Percentiles rank a stretch among this genome's conserved stretches.
These are phyloP conservation scores for Cyphellophora europaea DNA, from an alignment of 2,329 filamentous ascomycete species.

Conservation along the genomic window DNA sequence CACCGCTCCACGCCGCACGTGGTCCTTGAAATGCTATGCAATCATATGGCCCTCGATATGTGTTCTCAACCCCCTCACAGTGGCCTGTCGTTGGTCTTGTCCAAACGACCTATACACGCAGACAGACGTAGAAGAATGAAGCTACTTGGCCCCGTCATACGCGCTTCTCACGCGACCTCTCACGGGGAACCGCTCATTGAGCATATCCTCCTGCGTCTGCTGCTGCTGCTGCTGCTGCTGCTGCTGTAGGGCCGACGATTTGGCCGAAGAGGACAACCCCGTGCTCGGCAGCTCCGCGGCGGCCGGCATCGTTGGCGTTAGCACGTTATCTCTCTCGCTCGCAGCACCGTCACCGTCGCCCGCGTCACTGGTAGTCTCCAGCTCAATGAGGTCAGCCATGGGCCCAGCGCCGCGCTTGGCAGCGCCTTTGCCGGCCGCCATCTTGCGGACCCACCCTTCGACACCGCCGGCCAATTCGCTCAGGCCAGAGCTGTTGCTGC, in stretches of 20 bases:
- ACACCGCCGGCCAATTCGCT: constrained; percentile 81
- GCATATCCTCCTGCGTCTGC: constrained; percentile 15
- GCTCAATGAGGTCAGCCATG: constrained; percentile 33
- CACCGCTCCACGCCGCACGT: too few species aligned
- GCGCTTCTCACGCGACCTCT: constrained; percentile 18
- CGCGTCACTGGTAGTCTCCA: constrained; percentile 22
- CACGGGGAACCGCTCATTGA: constrained; percentile 21
- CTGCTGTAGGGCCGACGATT: not conserved
- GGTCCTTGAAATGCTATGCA: too few species aligned
- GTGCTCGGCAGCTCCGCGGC: not conserved
- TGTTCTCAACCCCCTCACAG: too few species aligned
- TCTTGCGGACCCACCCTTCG: constrained; percentile 81
- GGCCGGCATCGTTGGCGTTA: constrained; percentile 2
- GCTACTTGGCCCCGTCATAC: constrained; percentile 8
- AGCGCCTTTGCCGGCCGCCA: constrained; percentile 34
- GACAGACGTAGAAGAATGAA: too few species aligned
- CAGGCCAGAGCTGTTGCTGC: constrained; percentile 38
- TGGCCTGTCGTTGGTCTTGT: too few species aligned
- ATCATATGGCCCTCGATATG: too few species aligned
- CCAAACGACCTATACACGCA: too few species aligned
- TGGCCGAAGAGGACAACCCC: not conserved
- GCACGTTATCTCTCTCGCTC: constrained; percentile 1
- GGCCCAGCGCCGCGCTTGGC: not conserved
- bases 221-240: constrained; percentile 4
- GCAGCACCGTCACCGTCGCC: not conserved